Conservation (phyloP, 78 protist species). For the Polysphondylium violaceum region DNA sequence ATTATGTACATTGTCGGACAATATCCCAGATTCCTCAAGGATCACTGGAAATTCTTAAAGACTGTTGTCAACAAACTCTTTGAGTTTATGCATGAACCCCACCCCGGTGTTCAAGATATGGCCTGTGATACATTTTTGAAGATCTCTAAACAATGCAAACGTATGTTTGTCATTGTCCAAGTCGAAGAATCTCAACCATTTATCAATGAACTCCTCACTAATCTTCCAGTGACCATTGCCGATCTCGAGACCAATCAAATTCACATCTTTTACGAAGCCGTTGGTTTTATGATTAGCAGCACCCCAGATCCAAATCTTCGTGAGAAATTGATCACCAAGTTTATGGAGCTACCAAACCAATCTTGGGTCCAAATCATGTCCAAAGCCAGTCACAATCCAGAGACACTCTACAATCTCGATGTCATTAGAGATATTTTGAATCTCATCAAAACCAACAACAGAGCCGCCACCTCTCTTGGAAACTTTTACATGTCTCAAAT, state of each 20-base stretch:
- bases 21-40: constrained; percentile 98
- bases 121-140: constrained; percentile 99
- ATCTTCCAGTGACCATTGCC: constrained; percentile 66
- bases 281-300: constrained; percentile 94
- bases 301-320: constrained; percentile 53
- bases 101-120: constrained; percentile 99
- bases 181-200: constrained; percentile 90
- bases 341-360: constrained; percentile 94
- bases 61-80: constrained; percentile 98
- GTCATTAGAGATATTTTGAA: constrained; percentile 60
- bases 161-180: constrained; percentile 92
- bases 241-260: constrained; percentile 92
- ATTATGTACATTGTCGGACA: constrained; percentile 99
- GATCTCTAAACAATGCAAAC: constrained; percentile 95
- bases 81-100: constrained; percentile 99
- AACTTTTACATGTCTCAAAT: constrained; percentile 90
- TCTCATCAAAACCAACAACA: constrained; percentile 88
- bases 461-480: constrained; percentile 89
- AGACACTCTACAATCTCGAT: constrained; percentile 16
- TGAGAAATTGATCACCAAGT: constrained; percentile 75
- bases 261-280: constrained; percentile 97
- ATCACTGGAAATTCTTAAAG: constrained; percentile 99
- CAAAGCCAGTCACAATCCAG: constrained; percentile 32
- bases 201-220: constrained; percentile 90
- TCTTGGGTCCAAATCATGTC: constrained; percentile 86